Base-by-base conservation (phyloP, 352 stramenopile species). In the Phytophthora pisi region DNA sequence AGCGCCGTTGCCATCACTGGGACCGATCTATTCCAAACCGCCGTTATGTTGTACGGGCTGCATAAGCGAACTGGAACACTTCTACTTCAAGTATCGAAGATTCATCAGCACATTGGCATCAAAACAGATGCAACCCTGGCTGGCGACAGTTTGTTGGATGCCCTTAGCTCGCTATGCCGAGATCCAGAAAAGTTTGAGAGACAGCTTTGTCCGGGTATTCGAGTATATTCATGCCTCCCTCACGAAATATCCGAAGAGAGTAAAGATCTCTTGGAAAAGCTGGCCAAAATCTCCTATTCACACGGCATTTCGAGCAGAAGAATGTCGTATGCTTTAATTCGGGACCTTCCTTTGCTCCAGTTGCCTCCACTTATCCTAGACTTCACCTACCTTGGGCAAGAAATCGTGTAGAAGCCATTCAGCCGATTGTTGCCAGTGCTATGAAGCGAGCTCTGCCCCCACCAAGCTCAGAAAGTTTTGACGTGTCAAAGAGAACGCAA, bases 21-120 rank as follows among this genome's bases (percentile, higher is more conserved):
- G 9, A 64, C 49, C 2, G 54, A 69, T 56, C 20, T 64, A 47
- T 50, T 38, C 5, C 62, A 69, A 51, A 59, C 62, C 9, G 5
- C 42, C 16, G 18, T 56, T 23, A 64, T 69, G 62, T 15, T 69
- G 13, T 69, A 70, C 11, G 49, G 49, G 1, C 20, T 70, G 1
- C 62, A 70, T 16, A 24, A 26, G 18, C 54, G 62, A 23, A 70
- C 55, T 15, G 45, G 18, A 30, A 43, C 8, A 57, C 31, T 63
- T 46, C 20, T 51, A n/a, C n/a, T n/a, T n/a, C n/a, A n/a, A n/a
- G n/a, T n/a, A 34, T 26, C 34, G 57, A 20, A 20, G 16, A 26
- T 68, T 13, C 18, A 16, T 18, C 31, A 51, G 15, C 11, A 3
- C 3, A 30, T 30, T 61, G 40, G 43, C 30, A 16, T 4, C 15